Evolutionary conservation across 495 filamentous ascomycete species (phyloP), one percentile per base, ranked within the genome.

Genomic region (Aspergillus diversus): DNA sequence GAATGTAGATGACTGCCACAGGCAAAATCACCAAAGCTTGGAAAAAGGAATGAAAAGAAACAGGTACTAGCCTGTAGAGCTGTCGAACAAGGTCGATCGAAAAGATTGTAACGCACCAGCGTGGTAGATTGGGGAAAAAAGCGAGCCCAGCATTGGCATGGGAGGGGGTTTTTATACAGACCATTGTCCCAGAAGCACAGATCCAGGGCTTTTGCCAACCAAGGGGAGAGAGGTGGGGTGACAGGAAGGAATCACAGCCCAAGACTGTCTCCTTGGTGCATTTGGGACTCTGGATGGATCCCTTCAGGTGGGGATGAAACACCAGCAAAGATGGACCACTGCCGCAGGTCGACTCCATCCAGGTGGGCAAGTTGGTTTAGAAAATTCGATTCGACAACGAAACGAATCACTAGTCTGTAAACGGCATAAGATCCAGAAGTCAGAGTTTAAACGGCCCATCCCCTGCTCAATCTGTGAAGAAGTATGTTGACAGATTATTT

Each of bases 1-100:
- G 74, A 76, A 66, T 73, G 74, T 66, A 60, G 68, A 64, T 68
- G 67, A 69, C 64, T 70, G 73, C 71, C 71, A 71, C 73, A 77
- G 75, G 72, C 73, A 71, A 72, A 61, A 69, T 59, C 61, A 66
- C 64, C 39, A 63, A 64, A 67, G 57, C 51, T 57, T 33, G 54
- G 59, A 54, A 55, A 73, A 72, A 70, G 68, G 74, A 77, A 70
- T 71, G 57, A 69, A 73, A 72, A 66, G 66, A 66, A 61, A 63
- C 59, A 63, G 63, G 63, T 12, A 71, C 76, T 76, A 65, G 76
- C 76, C 76, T 73, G 75, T 63, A 60, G 47, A 61, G 64, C 37
- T 71, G 65, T 75, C 70, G 66, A 77, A 73, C 68, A 69, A 57
- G 27, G 27, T 67, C 50, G 65, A 37, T 59, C 16, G 64, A 66